Evolutionary conservation across 2,329 filamentous ascomycete species (phyloP), one percentile per base, ranked within the genome.

Genomic region (Aspergillus sp.): DNA sequence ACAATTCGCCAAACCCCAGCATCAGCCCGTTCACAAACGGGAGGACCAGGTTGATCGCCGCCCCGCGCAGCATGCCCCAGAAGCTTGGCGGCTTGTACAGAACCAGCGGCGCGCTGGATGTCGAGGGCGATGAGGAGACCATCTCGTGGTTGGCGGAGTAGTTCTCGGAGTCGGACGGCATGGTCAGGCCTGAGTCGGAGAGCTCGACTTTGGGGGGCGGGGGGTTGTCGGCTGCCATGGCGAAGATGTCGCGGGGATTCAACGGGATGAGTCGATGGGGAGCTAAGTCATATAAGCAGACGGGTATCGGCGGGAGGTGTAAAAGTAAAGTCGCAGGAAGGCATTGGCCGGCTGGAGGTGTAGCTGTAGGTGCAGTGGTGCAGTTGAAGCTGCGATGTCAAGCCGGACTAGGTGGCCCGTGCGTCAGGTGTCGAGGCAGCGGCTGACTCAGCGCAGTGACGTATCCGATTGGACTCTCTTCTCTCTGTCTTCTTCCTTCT

Each of bases 11-110:
- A 53, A 98, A 95, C 2, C 91, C 91, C 52, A 98, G 66, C 91
- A 98, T 98, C 69, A 98, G 75, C 29, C 91, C 91, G 64, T 98
- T 98, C 53, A 98, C 77, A 52, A 98, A 98, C 0, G 91, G 91
- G 13, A 98, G 65, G 1, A 98, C 52, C n/a, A 98, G 68, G 58
- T 98, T 98, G 64, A 98, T 98, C 4, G 88, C 86, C 11, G 86
- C 85, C 24, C 91, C 86, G 34, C 89, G 78, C 34, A 95, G 45
- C 41, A 98, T 60, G 7, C 83, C 78, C 84, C 85, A 94, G 27
- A 93, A 51, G 0, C 86, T 93, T 2, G 91, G 88, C 3, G 88
- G 86, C 44, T 78, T 78, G 71, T 96, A 98, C 29, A 96, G 74
- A 37, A 64, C 51, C 42, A 64, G 36, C 16, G 60, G 52, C 26